phyloP scores from a whole-genome alignment of 1,284 basidiomycete genomes.

The Sparassis latifolia region DNA sequence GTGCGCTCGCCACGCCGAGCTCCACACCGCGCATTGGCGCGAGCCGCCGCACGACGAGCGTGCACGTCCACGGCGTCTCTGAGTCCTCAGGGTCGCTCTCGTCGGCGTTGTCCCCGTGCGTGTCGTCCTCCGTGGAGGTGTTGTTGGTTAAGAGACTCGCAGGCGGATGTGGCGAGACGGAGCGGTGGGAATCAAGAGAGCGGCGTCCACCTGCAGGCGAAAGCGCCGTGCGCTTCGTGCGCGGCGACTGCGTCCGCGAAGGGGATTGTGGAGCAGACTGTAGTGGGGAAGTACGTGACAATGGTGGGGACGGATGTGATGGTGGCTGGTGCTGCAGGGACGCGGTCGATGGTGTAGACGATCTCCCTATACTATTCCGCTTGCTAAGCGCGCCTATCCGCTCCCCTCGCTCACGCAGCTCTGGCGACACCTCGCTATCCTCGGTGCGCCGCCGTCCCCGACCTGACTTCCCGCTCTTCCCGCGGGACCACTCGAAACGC shows the following conservation, averaged over 20 bases:
- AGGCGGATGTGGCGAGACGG: slow-evolving; percentile 14
- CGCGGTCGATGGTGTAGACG: slow-evolving; percentile 21
- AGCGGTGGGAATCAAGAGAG: slow-evolving; percentile 19
- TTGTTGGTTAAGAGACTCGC: slow-evolving; percentile 13
- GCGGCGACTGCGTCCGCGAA: slow-evolving; percentile 5
- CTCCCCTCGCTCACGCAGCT: not conserved
- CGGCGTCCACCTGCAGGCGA: slow-evolving; percentile 7
- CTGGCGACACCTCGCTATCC: no score
- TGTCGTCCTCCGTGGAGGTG: slow-evolving; percentile 13
- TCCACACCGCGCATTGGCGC: not conserved
- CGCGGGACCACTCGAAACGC: slow-evolving; percentile 69
- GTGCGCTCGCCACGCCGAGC: not conserved
- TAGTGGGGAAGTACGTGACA: not conserved
- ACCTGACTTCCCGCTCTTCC: slow-evolving; percentile 33
- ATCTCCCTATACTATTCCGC: slow-evolving; percentile 13
- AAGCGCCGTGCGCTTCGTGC: slow-evolving; percentile 9
- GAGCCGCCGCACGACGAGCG: slow-evolving; percentile 44
- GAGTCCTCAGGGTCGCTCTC: slow-evolving; percentile 88
- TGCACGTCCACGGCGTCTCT: slow-evolving; percentile 92
- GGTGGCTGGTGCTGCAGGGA: slow-evolving; percentile 16
- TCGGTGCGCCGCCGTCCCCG: slow-evolving; percentile 11
- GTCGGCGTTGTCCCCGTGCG: slow-evolving; percentile 37
- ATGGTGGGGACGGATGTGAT: slow-evolving; percentile 4
- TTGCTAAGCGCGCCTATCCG: not conserved
- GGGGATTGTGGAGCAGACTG: slow-evolving; percentile 5